phyloP scores from a whole-genome alignment of 495 filamentous ascomycete genomes.

The Penicillium mononematosum region DNA sequence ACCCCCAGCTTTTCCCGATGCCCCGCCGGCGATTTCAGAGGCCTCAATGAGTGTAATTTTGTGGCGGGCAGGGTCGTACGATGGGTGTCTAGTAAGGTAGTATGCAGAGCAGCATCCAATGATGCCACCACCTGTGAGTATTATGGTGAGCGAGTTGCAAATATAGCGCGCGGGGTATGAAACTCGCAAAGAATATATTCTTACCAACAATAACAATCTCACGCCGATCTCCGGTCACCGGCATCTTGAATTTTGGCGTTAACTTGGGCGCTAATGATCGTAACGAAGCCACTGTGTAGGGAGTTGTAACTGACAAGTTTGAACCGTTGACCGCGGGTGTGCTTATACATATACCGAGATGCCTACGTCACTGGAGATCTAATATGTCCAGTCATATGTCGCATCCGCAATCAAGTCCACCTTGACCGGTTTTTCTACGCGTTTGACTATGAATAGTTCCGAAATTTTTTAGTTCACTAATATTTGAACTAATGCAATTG shows the following conservation, averaged over 20 bases:
- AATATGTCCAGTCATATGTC: slow-evolving; percentile 31
- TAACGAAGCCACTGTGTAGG: slow-evolving; percentile 31
- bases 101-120: slow-evolving; percentile 95
- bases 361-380: slow-evolving; percentile 32
- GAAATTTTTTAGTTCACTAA: slow-evolving; percentile 3
- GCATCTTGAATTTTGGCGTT: slow-evolving; percentile 34
- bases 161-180: slow-evolving; percentile 32
- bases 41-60: slow-evolving; percentile 88
- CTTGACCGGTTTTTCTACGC: slow-evolving; percentile 6
- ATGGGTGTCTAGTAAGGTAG: slow-evolving; percentile 85
- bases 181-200: slow-evolving; percentile 22
- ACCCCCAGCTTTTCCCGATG: slow-evolving; percentile 93
- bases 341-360: background rate
- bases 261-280: slow-evolving; percentile 20
- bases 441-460: background rate
- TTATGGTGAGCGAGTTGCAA: slow-evolving; percentile 17
- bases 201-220: slow-evolving; percentile 71
- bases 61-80: slow-evolving; percentile 71
- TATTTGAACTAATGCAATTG: slow-evolving; percentile 5
- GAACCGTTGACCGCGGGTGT: background rate
- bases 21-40: slow-evolving; percentile 80
- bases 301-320: slow-evolving; percentile 2
- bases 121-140: slow-evolving; percentile 75
- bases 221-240: slow-evolving; percentile 41
- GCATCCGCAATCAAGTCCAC: slow-evolving; percentile 4